These are phyloP conservation scores for Gossypium mustelinum DNA, from an alignment of 345 rosid genomes.

Conservation along the genomic window DNA sequence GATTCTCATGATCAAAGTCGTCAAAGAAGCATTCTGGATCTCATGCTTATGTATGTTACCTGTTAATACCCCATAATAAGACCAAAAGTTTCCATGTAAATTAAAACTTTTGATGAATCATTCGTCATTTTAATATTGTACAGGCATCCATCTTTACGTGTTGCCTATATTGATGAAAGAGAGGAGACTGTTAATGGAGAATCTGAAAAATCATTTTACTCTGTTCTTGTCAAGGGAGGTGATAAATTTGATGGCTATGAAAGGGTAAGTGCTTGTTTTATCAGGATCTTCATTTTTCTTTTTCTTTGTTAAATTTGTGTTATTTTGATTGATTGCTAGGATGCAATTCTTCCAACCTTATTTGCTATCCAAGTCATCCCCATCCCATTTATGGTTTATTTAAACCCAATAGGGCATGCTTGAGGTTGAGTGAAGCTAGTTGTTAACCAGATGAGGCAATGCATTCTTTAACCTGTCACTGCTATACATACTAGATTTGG, in stretches of 20 bases:
- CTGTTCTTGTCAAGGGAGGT: slow-evolving; percentile 92
- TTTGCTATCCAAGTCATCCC: not conserved
- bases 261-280: slow-evolving; percentile 9
- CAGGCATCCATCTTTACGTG: slow-evolving; percentile 87
- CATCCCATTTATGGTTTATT: not conserved
- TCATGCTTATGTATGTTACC: slow-evolving; percentile 77
- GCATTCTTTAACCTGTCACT: not conserved
- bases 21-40: slow-evolving; percentile 66
- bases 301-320: not conserved
- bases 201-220: slow-evolving; percentile 56
- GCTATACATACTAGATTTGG: not conserved
- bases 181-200: slow-evolving; percentile 58
- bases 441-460: not conserved
- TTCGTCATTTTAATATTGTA: slow-evolving; percentile 15
- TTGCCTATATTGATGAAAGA: slow-evolving; percentile 88
- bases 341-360: not conserved
- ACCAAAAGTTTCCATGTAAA: slow-evolving; percentile 2
- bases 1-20: slow-evolving; percentile 50
- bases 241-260: slow-evolving; percentile 69
- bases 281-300: not conserved
- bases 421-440: slow-evolving; percentile 1
- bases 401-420: not conserved
- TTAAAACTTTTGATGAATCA: slow-evolving; percentile 9
- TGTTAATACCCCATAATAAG: slow-evolving; percentile 23
- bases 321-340: not conserved